These are phyloP conservation scores for Ganoderma meredithae DNA, from an alignment of 1,284 basidiomycete species.

Conservation along the genomic window DNA sequence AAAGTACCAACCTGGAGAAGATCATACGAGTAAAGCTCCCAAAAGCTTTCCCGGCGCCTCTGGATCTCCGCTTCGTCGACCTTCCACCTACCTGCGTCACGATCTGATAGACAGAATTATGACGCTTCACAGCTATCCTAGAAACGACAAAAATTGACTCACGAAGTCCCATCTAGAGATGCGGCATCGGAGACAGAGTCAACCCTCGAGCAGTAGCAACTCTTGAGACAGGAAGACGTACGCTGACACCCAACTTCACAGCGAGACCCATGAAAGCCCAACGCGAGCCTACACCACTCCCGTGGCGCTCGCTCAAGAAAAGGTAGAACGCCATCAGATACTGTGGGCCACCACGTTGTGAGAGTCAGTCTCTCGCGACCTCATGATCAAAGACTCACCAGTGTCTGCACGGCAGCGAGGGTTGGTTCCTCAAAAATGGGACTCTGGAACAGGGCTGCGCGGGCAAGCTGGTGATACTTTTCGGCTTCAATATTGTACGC, in stretches of 20 bases:
- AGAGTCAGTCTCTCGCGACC: neutral
- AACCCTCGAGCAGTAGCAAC: neutral
- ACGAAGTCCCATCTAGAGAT: conserved; percentile 75
- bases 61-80: conserved; percentile 66
- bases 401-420: conserved; percentile 71
- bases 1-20: conserved; percentile 61
- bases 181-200: conserved; percentile 13
- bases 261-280: conserved; percentile 83
- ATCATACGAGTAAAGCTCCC: conserved; percentile 81
- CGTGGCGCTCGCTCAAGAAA: conserved; percentile 77
- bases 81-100: conserved; percentile 74
- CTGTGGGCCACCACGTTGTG: conserved; percentile 44
- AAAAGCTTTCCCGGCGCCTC: conserved; percentile 72
- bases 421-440: conserved; percentile 80
- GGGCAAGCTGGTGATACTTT: conserved; percentile 78
- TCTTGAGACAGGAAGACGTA: conserved; percentile 47
- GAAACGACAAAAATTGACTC: conserved; percentile 40
- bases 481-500: conserved; percentile 80
- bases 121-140: conserved; percentile 18
- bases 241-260: conserved; percentile 79
- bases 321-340: conserved; percentile 82
- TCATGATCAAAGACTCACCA: conserved; percentile 52
- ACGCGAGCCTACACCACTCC: conserved; percentile 72
- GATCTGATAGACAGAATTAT: conserved; percentile 53
- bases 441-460: conserved; percentile 74